These are phyloP conservation scores for Fraxinus velutina DNA, from an alignment of 305 asterid genomes.

Conservation along the genomic window DNA sequence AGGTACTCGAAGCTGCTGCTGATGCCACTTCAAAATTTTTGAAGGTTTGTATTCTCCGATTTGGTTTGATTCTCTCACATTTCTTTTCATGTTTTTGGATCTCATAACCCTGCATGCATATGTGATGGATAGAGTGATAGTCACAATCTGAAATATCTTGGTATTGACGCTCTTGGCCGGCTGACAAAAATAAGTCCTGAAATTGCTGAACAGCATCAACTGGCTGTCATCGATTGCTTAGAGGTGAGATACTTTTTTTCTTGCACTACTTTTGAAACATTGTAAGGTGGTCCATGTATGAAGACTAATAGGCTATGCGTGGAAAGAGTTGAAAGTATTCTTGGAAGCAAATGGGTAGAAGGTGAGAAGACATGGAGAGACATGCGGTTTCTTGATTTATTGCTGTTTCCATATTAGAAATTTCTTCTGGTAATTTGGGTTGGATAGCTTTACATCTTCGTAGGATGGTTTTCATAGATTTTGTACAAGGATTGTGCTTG, in stretches of 20 bases:
- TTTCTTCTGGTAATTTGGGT: neutral
- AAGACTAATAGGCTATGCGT: neutral
- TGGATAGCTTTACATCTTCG: neutral
- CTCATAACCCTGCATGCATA: slow-evolving; percentile 21
- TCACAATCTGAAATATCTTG: slow-evolving; percentile 96
- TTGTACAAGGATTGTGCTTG: neutral
- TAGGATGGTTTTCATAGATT: neutral
- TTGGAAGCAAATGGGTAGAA: neutral
- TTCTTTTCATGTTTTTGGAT: slow-evolving; percentile 16
- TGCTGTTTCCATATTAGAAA: neutral
- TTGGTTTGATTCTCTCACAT: neutral
- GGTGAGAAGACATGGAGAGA: neutral
- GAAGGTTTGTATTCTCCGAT: too few relatives aligned
- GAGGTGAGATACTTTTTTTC: slow-evolving; percentile 55
- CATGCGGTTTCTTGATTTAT: neutral
- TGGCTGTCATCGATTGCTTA: slow-evolving; percentile 95
- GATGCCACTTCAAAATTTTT: slow-evolving; percentile 75
- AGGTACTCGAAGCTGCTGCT: slow-evolving; percentile 90
- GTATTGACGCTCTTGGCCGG: slow-evolving; percentile 94
- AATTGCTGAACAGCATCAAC: slow-evolving; percentile 94
- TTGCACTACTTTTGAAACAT: neutral
- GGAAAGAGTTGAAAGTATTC: neutral
- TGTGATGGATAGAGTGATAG: slow-evolving; percentile 77
- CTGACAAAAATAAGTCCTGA: slow-evolving; percentile 91
- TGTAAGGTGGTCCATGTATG: neutral